Evolutionary conservation across 23 red algal genomes (phyloP), one percentile per base, ranked within the genome.

Genomic region (Chondrus crispus): DNA sequence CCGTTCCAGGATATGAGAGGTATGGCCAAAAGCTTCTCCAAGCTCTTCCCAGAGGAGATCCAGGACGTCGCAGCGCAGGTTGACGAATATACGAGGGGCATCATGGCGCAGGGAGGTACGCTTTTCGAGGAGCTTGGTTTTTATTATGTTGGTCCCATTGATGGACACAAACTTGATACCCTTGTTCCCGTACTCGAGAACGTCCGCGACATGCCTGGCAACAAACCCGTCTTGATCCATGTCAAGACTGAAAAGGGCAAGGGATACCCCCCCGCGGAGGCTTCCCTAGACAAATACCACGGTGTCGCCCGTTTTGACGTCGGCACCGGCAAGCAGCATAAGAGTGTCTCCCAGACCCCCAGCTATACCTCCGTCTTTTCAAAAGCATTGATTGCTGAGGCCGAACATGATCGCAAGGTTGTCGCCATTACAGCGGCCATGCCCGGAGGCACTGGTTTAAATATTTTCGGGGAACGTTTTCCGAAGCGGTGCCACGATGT

Each of bases 91-190:
- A 89, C 92, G 4, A 80, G 96, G 20, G 93, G 88, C 39, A 74
- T 95, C 42, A 48, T 98, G 18, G 73, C 87, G 43, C 92, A 87
- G 38, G 95, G 95, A 7, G 96, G 91, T 35, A 98, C 96, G 10
- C 81, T 98, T 16, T 98, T 98, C 51, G 96, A 98, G 91, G 89
- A 98, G 82, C 93, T 98, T 10, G 96, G 96, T 24, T 98, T 98
- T 62, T 98, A 96, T 75, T 98, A 98, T 69, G 93, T 98, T 1
- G 96, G 96, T 5, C 96, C 96, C 3, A 85, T 98, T 45, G 96
- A 98, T 84, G 96, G 96, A 18, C 96, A 98, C 69, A 94, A 94
- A 19, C 48, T 98, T 4, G 93, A 96, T 49, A 90, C 77, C 18
- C 90, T 98, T 13, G 88, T 96, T 28, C 71, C 84, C 0, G 83